These are phyloP conservation scores for Inga laurina DNA, from an alignment of 306 rosid species.

Conservation along the genomic window DNA sequence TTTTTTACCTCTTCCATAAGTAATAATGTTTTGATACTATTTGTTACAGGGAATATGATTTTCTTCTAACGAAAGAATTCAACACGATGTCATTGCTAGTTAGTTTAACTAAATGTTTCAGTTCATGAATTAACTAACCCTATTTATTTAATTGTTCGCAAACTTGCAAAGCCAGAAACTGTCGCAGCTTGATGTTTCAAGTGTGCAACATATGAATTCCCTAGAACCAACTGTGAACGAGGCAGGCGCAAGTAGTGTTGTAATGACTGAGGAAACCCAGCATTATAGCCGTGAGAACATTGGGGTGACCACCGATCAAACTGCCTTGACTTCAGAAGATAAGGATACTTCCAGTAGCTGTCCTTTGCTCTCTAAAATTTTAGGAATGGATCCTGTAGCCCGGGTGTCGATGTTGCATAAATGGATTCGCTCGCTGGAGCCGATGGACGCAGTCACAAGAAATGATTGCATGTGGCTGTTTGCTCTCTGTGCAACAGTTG, in stretches of 20 bases:
- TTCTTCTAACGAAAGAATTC: neutral
- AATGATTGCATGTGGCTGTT: conserved; percentile 77
- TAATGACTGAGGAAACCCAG: conserved; percentile 19
- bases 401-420: conserved; percentile 62
- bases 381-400: conserved; percentile 58
- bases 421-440: conserved; percentile 50
- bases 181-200: conserved; percentile 51
- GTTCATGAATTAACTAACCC: conserved; percentile 11
- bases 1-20: neutral
- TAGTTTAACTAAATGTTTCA: neutral
- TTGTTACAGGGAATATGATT: neutral
- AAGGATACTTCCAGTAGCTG: conserved; percentile 31
- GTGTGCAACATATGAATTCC: conserved; percentile 21
- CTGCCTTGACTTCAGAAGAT: conserved; percentile 20
- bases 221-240: neutral
- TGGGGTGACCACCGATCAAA: conserved; percentile 28
- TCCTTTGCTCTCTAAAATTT: conserved; percentile 59
- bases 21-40: neutral
- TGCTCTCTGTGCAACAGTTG: conserved; percentile 77
- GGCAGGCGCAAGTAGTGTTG: conserved; percentile 18
- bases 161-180: conserved; percentile 49
- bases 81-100: neutral
- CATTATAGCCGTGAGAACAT: conserved; percentile 24
- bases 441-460: conserved; percentile 42
- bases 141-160: conserved; percentile 21